Conservation (phyloP, 208 protist genomes). For the Angomonas ambiguus region DNA sequence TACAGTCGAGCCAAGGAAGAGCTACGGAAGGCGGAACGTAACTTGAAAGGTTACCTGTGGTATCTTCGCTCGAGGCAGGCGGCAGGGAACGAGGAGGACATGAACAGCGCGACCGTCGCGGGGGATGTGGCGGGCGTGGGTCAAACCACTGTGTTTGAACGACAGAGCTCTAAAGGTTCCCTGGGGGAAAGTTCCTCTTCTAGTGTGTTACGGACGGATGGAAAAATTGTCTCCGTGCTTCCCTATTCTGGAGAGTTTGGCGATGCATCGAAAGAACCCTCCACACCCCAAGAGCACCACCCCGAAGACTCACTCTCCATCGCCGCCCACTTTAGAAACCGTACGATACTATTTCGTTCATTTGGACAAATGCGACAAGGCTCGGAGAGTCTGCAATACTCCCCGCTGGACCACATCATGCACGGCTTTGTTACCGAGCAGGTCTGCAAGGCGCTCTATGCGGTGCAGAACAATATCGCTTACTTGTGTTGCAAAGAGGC, state of each 20-base stretch:
- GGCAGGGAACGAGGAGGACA: background rate
- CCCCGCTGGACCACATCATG: constrained; percentile 5
- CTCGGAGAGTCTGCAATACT: background rate
- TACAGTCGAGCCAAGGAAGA: constrained; percentile 33
- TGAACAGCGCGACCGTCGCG: background rate
- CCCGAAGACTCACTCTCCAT: background rate
- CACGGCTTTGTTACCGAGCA: constrained; percentile 5
- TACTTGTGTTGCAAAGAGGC: constrained; percentile 37
- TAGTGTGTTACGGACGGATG: background rate
- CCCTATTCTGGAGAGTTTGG: background rate
- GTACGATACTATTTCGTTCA: background rate
- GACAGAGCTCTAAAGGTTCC: background rate
- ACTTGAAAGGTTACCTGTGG: constrained; percentile 16
- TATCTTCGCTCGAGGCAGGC: background rate
- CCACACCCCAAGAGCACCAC: background rate
- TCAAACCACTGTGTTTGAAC: background rate
- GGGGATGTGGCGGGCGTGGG: background rate
- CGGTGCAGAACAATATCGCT: constrained; percentile 41
- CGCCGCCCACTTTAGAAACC: background rate
- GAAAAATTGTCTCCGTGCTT: background rate
- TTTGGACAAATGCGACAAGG: background rate
- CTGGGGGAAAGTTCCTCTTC: background rate
- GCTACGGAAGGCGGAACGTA: constrained; percentile 24
- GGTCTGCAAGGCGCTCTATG: constrained; percentile 29
- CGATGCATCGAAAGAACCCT: background rate